Evolutionary conservation across 2,329 filamentous ascomycete species (phyloP).

Genomic region (Aspergillus japonicus): DNA sequence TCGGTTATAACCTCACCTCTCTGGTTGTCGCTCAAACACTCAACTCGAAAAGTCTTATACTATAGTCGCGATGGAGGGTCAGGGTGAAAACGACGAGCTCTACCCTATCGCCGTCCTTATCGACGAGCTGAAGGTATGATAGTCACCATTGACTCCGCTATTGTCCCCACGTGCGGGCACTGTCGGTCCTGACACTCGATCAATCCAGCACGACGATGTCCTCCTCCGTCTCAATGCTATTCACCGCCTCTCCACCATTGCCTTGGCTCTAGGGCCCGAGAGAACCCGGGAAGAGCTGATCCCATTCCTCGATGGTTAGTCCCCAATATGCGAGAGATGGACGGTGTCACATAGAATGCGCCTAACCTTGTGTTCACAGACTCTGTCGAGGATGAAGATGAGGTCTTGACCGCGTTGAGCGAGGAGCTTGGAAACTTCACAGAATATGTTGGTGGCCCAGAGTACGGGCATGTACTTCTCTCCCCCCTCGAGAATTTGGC

Average conservation of each 20-base stretch:
- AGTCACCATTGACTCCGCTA: conserved; percentile 8
- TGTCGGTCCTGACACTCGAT: conserved; percentile 14
- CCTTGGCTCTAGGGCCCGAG: conserved; percentile 90
- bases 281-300: conserved; percentile 97
- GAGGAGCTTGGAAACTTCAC: conserved; percentile 96
- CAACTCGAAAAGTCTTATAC: conserved; percentile 21
- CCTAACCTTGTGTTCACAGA: conserved; percentile 58
- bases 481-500: conserved; percentile 97
- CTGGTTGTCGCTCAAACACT: conserved; percentile 22
- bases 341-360: conserved; percentile 6
- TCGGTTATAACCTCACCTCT: conserved; percentile 29
- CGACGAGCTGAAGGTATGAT: conserved; percentile 92
- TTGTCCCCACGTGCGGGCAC: conserved; percentile 17
- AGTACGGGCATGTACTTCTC: conserved; percentile 92
- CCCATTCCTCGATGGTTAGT: conserved; percentile 95
- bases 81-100: conserved; percentile 93
- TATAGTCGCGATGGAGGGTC: conserved; percentile 76
- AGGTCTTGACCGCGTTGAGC: conserved; percentile 93
- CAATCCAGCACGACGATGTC: conserved; percentile 88
- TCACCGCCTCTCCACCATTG: conserved; percentile 95
- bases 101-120: conserved; percentile 99
- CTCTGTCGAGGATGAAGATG: conserved; percentile 98
- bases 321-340: conserved; percentile 15
- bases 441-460: conserved; percentile 93
- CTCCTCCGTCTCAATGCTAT: conserved; percentile 97